Conservation (phyloP, 768 basidiomycete genomes). For the Tricholoma terreum region DNA sequence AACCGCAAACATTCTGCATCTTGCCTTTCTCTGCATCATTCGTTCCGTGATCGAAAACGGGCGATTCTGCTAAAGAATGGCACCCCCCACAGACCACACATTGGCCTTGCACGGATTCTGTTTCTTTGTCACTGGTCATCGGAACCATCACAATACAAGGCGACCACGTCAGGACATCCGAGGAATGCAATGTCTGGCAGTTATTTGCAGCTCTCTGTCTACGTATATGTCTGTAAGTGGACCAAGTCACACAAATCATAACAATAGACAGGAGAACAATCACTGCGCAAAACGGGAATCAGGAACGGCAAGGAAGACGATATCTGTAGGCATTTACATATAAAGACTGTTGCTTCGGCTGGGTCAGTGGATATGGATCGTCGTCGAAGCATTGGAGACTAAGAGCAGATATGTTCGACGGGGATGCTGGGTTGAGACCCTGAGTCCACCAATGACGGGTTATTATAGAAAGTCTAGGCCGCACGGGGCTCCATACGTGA, state of each 20-base stretch:
- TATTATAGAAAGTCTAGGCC: no score
- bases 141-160: background rate
- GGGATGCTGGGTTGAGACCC: background rate
- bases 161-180: constrained; percentile 4
- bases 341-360: background rate
- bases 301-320: background rate
- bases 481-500: no score
- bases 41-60: background rate
- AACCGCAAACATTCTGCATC: background rate
- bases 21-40: constrained; percentile 4
- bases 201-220: background rate
- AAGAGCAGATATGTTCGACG: background rate
- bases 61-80: background rate
- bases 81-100: background rate
- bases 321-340: background rate
- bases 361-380: background rate
- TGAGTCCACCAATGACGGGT: no score
- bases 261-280: constrained; percentile 9
- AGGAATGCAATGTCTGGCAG: constrained; percentile 6
- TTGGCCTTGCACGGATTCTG: background rate
- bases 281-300: constrained; percentile 3
- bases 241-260: constrained; percentile 6
- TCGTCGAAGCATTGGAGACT: background rate
- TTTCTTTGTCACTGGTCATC: background rate
- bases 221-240: constrained; percentile 6